A percentile compares a stretch with the other conserved stretches of the same genome.
These are phyloP conservation scores for Cyclotella distinguenda DNA, from an alignment of 108 stramenopile genomes.

Conservation along the genomic window DNA sequence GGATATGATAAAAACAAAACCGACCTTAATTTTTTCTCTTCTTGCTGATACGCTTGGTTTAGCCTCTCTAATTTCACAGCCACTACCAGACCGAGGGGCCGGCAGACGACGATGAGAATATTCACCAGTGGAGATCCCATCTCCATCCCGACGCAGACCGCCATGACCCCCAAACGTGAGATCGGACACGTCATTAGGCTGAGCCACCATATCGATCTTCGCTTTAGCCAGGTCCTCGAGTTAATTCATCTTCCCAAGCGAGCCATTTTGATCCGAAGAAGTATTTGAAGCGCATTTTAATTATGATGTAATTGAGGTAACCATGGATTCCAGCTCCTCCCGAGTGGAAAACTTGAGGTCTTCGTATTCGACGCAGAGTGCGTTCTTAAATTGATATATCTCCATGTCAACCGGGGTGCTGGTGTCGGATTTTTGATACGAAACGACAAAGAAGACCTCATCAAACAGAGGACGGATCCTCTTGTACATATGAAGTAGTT, in stretches of 20 bases:
- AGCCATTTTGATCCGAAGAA: conserved; percentile 32
- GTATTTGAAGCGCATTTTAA: conserved; percentile 32
- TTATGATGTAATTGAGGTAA: conserved; percentile 14
- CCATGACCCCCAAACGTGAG: conserved; percentile 39
- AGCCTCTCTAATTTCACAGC: conserved; percentile 31
- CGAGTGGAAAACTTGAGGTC: conserved; percentile 27
- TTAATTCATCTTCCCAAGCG: conserved; percentile 4
- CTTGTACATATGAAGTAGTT: conserved; percentile 31
- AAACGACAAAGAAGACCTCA: conserved; percentile 40
- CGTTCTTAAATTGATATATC: conserved; percentile 39
- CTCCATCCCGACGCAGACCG: conserved; percentile 10
- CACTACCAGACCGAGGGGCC: conserved; percentile 16
- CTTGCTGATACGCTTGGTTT: too few species aligned
- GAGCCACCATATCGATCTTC: conserved; percentile 4
- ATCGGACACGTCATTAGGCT: conserved; percentile 23
- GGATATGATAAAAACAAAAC: too few species aligned
- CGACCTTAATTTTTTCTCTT: too few species aligned
- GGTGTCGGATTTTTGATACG: neutral
- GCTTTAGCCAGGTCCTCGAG: conserved; percentile 32
- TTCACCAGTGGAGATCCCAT: neutral
- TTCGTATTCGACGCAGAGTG: conserved; percentile 37
- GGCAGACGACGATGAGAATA: conserved; percentile 19
- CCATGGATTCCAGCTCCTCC: conserved; percentile 27
- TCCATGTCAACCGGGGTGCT: conserved; percentile 1
- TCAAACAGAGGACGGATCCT: conserved; percentile 30